Base-by-base conservation (phyloP, 352 stramenopile species). In the Phytophthora tentaculata region DNA sequence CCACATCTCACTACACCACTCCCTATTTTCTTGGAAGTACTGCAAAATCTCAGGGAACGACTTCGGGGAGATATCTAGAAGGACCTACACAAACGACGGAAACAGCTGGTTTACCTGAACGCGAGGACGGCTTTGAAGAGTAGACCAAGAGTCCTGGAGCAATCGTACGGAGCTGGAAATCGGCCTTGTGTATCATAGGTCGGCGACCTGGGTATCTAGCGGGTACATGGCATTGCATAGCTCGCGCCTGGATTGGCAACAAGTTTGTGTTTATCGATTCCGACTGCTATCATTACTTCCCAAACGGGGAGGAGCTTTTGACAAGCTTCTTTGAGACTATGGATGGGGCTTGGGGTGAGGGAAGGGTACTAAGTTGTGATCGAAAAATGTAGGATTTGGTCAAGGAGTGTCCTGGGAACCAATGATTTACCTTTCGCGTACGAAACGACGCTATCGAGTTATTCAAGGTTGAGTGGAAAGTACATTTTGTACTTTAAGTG, bases 231-330 rank as follows among this genome's bases (percentile, higher is more conserved):
- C 47, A 56, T 23, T 64, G 45, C 19, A 51, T 57, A 48, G 32
- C 23, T 24, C 19, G 50, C 7, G 37, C 59, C 16, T 50, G 43
- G n/a, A 41, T 56, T 5, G 60, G 43, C 1, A 49, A 49, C 8
- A 67, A 61, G 32, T 61, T 56, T 32, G 26, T 48, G 8, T 60
- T 67, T 26, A 67, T 60, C 29, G 59, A 67, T 19, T 60, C 49
- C 19, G 49, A 67, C 19, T 19, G n/a, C n/a, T 53, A 60, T 24
- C n/a, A 49, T 5, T 60, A 50, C 16, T 60, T 60, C 43, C 49
- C 49, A 7, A 60, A 67, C 39, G 20, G 41, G 43, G 26, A 52
- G 26, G 59, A 54, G 13, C 20, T 29, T 24, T 16, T 55, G 35
- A 10, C n/a, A n/a, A n/a, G n/a, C n/a, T n/a, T n/a, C n/a, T n/a